Evolutionary conservation across 2,329 filamentous ascomycete species (phyloP), one percentile per base, ranked within the genome.

Genomic region (Calycina marina): DNA sequence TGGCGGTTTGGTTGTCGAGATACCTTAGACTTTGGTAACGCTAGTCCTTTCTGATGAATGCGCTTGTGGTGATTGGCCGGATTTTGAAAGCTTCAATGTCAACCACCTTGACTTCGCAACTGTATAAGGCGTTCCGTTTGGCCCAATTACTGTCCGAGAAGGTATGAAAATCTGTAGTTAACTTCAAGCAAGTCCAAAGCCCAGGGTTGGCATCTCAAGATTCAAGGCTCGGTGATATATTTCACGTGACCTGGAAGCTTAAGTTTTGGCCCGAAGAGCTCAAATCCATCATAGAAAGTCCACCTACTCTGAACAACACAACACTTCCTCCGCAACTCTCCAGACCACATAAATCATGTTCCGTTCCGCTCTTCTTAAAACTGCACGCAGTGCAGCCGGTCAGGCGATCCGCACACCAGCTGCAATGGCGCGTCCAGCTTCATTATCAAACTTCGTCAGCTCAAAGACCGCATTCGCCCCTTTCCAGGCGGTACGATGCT

Each of bases 341-440:
- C 32, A 38, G 28, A 28, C 25, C 29, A 32, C 35, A 20, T 33
- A 38, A 38, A 26, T 20, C 45, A 96, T 96, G 88, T 85, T 94
- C 70, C 82, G 88, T 65, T 75, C 81, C 60, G 77, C 81, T 56
- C 61, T 90, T 58, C 67, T 88, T 65, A 80, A 80, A 62, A 78
- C 81, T 54, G 72, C 79, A 58, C 67, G 73, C 55, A 49, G 52
- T 40, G 48, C 53, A 40, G 60, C 56, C 49, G 61, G 61, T 42
- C 61, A 64, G 50, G 55, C 58, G 44, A 59, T 66, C 54, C 60
- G 65, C 56, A 57, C 56, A 50, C 54, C 59, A 46, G 56, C 59
- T 56, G 55, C 60, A 60, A 63, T 68, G 56, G 67, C 72, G 57
- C 67, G 71, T 53, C 67, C 71, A 55, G 61, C 67, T 57, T 60